Percentiles rank a stretch among this genome's conserved stretches.
Evolutionary conservation across 306 rosid species (phyloP).

Genomic region (Prunus davidiana): DNA sequence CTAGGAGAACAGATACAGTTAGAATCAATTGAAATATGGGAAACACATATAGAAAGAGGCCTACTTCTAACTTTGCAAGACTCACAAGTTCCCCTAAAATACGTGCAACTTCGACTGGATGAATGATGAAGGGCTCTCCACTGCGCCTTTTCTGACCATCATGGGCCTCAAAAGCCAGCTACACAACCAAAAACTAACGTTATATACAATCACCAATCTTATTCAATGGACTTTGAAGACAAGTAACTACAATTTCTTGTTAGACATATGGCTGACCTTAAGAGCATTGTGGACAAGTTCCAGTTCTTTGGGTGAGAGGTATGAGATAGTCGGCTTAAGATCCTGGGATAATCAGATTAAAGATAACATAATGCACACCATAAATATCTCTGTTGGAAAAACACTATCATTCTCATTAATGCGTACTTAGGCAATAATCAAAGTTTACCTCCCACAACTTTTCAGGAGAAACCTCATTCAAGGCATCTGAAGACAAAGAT

Average conservation of each 20-base stretch:
- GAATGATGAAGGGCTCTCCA: conserved; percentile 98
- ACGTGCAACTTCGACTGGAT: conserved; percentile 99
- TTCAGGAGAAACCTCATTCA: conserved; percentile 64
- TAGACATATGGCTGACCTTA: conserved; percentile 55
- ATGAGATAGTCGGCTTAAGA: conserved; percentile 80
- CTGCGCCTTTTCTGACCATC: conserved; percentile 99
- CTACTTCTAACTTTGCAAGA: conserved; percentile 24
- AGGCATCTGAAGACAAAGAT: conserved; percentile 41
- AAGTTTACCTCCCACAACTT: conserved; percentile 92
- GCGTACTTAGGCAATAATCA: conserved; percentile 25
- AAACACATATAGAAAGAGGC: conserved; percentile 15
- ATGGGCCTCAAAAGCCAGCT: conserved; percentile 98
- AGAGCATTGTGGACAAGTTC: conserved; percentile 85
- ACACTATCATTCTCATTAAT: conserved; percentile 21
- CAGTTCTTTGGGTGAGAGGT: conserved; percentile 74
- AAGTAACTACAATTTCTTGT: conserved; percentile 19
- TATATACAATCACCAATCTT: conserved; percentile 8
- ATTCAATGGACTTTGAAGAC: conserved; percentile 26
- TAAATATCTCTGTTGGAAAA: conserved; percentile 19
- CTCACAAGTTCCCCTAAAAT: conserved; percentile 95
- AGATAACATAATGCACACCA: conserved; percentile 26
- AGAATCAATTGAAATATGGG: conserved; percentile 22
- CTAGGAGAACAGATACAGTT: conserved; percentile 35
- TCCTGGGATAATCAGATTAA: conserved; percentile 54
- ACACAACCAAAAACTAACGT: conserved; percentile 22